Conservation (phyloP, 2,329 filamentous ascomycete species). For the Penicillium sp. region DNA sequence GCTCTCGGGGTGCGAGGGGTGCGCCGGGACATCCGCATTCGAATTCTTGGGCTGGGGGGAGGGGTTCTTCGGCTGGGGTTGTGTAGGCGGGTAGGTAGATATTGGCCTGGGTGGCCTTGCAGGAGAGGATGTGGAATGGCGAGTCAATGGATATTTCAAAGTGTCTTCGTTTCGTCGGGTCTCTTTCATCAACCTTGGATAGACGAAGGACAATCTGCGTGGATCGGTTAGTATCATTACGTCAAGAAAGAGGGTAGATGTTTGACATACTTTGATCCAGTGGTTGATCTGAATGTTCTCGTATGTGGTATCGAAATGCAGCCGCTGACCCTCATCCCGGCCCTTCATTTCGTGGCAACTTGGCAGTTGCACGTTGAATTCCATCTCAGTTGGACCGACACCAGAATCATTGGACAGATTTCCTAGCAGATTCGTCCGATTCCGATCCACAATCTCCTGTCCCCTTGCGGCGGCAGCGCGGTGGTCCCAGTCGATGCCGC, state of each 20-base stretch:
- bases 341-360: slow-evolving; percentile 81
- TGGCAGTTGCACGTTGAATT: slow-evolving; percentile 88
- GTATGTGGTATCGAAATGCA: slow-evolving; percentile 91
- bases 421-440: slow-evolving; percentile 71
- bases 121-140: slow-evolving; percentile 89
- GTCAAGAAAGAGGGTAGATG: neutral
- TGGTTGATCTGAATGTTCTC: slow-evolving; percentile 92
- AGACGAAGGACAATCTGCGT: slow-evolving; percentile 84
- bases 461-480: slow-evolving; percentile 58
- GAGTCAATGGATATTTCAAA: slow-evolving; percentile 97
- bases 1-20: slow-evolving; percentile 42
- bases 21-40: slow-evolving; percentile 69
- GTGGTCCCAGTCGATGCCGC: slow-evolving; percentile 69
- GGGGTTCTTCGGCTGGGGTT: slow-evolving; percentile 52
- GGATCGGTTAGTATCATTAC: slow-evolving; percentile 14
- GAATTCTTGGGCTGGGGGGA: slow-evolving; percentile 56
- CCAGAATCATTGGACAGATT: slow-evolving; percentile 74
- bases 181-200: slow-evolving; percentile 75
- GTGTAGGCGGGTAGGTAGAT: slow-evolving; percentile 81
- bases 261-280: slow-evolving; percentile 79
- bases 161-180: slow-evolving; percentile 76
- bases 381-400: slow-evolving; percentile 87
- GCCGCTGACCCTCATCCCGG: slow-evolving; percentile 62
- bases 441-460: slow-evolving; percentile 54
- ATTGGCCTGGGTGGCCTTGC: slow-evolving; percentile 88